phyloP scores from a whole-genome alignment of 2,329 filamentous ascomycete species.

The Neurospora crassa region DNA sequence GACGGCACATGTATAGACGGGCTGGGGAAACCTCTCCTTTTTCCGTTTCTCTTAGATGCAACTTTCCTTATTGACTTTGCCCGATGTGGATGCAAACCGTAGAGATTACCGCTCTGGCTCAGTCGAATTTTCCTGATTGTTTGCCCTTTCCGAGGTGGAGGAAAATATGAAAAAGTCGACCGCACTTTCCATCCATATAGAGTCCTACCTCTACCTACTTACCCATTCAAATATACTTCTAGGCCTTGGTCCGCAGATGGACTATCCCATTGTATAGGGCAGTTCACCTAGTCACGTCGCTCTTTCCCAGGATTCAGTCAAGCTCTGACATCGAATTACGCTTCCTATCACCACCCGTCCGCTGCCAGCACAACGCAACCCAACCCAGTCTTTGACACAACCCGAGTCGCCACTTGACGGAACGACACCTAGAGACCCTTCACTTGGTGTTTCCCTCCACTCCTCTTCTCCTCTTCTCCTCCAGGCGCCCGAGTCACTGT shows the following conservation, averaged over 20 bases:
- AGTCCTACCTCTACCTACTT: not conserved
- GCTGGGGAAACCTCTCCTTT: not conserved
- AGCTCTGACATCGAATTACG: not conserved
- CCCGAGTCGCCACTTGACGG: not conserved
- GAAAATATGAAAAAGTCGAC: too few relatives aligned
- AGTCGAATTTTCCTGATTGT: not conserved
- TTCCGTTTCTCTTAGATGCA: not conserved
- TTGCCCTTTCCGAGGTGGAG: not conserved
- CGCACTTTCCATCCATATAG: not conserved
- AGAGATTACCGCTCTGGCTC: not conserved
- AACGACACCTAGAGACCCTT: not conserved
- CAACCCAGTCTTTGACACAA: not conserved
- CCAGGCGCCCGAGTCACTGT: not conserved
- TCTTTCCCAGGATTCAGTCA: not conserved
- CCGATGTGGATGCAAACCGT: not conserved
- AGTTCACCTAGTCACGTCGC: not conserved
- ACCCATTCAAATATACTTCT: not conserved
- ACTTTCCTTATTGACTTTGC: not conserved
- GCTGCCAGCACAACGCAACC: not conserved
- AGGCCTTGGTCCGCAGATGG: not conserved
- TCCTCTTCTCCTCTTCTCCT: not conserved
- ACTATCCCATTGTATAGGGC: not conserved
- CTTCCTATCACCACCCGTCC: not conserved
- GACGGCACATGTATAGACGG: slow-evolving; percentile 12
- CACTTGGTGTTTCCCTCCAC: not conserved